phyloP scores from a whole-genome alignment of 257 asterid species.

The Solanum etuberosum region DNA sequence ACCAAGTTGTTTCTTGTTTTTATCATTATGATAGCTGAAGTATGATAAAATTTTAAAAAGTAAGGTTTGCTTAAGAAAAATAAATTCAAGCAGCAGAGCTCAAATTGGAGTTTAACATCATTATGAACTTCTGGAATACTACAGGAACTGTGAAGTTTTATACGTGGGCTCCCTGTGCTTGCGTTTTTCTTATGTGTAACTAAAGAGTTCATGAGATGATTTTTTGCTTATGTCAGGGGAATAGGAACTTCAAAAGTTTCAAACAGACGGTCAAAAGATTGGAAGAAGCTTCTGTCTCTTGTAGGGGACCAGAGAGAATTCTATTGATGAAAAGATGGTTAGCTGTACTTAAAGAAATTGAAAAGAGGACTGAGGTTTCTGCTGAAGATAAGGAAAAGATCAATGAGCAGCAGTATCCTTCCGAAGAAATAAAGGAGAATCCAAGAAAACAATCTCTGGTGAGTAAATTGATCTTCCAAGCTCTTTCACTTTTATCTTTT shows the following conservation, averaged over 20 bases:
- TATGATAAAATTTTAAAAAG: background rate
- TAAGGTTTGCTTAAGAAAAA: background rate
- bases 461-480: conserved; percentile 11
- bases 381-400: conserved; percentile 45
- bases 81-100: background rate
- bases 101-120: background rate
- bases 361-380: conserved; percentile 25
- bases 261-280: conserved; percentile 89
- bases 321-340: conserved; percentile 87
- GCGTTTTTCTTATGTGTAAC: background rate
- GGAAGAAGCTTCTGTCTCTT: conserved; percentile 92
- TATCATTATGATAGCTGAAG: background rate
- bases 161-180: background rate
- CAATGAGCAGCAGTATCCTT: conserved; percentile 30
- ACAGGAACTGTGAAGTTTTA: background rate
- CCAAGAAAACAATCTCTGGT: conserved; percentile 68
- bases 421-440: conserved; percentile 62
- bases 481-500: background rate
- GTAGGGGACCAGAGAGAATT: conserved; percentile 80
- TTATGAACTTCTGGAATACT: background rate
- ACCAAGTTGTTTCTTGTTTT: background rate
- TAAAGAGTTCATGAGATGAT: background rate
- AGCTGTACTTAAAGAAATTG: conserved; percentile 55
- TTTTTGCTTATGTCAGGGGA: conserved; percentile 31
- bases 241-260: conserved; percentile 60